Base-by-base conservation (phyloP, 768 basidiomycete genomes). In the Phaeotremella skinneri region DNA sequence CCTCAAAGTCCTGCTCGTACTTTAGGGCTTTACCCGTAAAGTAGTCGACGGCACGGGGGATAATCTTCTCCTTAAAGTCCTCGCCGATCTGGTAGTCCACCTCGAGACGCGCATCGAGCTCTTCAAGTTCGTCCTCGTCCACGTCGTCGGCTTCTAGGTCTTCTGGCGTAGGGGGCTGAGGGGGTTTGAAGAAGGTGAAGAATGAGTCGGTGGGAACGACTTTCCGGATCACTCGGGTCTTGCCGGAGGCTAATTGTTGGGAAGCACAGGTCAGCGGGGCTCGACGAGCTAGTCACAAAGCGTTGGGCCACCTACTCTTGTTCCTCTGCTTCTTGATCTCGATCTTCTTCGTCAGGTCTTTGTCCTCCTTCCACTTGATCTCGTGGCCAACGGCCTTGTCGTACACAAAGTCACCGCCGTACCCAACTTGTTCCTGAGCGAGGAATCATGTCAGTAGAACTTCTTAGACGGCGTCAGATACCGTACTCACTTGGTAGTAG, bases 271-370 rank as follows among this genome's bases (percentile, higher is more conserved):
- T 21, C 30, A 3, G 11, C 20, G 49, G 34, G n/a, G 32, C 5
- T 7, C 34, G 25, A 49, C 20, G 9, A 11, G n/a, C 16, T 14
- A 5, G 37, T 6, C 25, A 52, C 29, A 26, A 42, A n/a, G 34
- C 39, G 50, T 11, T 5, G 56, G 49, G 39, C 27, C 25, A 79
- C 84, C 56, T 70, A 96, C 93, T 92, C 84, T 97, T 99, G 81
- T 99, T 99, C 72, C 94, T 82, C 80, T 98, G 94, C 82, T 96
- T 97, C 84, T 94, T 96, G 78, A 97, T 93, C 81, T 98, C 94
- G 69, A 90, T 89, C 80, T 90, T 89, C 80, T 91, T 91, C 52
- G 94, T 99, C 58, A 99, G 82, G 79, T 99, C 91, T 81, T 96
- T 93, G 69, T 94, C 93, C 78, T 90, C 92, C 80, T 94, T 94